Evolutionary conservation across 805 yeast species (phyloP), one percentile per base, ranked within the genome.

Genomic region (Pichia californica): DNA sequence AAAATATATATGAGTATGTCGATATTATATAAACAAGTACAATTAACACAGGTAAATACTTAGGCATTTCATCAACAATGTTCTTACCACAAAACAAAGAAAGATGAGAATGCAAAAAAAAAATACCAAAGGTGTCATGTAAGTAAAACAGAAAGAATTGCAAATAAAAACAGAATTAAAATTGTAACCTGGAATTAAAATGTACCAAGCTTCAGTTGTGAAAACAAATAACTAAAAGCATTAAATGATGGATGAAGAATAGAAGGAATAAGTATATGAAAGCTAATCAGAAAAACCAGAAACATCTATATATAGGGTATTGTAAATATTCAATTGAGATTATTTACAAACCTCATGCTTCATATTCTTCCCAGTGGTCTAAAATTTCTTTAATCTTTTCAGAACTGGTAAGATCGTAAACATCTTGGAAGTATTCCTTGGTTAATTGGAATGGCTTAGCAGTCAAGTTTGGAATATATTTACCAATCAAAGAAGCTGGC

Each of bases 381-480:
- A 93, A 70, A 56, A 93, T 85, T 40, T 76, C 72, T 73, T 88
- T 88, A 63, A 94, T 85, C 76, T 86, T 88, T 43, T 87, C 95
- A 40, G 95, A 85, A 34, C 84, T 81, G 40, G 99, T 93, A 66
- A 93, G 77, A 46, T 81, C 77, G 64, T 91, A 93, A 42, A 93
- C 99, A 57, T 87, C 95, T 73, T 94, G 84, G 74, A 93, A 93
- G 73, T 93, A 93, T 67, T 89, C 98, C 73, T 88, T 93, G 33
- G 98, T 83, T 56, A 93, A 83, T 69, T 84, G 81, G 66, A 93
- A 93, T 56, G 99, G 99, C 71, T 80, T 87, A 51, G 99, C 99
- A 53, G 99, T 94, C 75, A 93, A 79, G 74, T 93, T 93, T 53
- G 99, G 99, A 75, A 93, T 89, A 70, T 94, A 93, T 73, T 89